phyloP scores from a whole-genome alignment of 2,329 filamentous ascomycete genomes.

The Pyrenochaeta sp. region DNA sequence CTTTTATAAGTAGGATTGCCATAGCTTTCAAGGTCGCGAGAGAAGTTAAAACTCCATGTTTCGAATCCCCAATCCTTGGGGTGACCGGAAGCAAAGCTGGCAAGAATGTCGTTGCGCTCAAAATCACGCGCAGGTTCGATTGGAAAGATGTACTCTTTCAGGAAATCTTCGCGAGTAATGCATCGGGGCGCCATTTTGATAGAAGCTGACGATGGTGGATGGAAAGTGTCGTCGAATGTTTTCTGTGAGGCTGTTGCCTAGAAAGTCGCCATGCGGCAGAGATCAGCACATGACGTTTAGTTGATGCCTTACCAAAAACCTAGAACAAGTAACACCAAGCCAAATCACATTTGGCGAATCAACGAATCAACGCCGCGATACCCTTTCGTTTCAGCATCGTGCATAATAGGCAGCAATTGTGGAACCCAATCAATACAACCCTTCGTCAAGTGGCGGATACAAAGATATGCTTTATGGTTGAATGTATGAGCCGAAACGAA shows the following conservation, averaged over 20 bases:
- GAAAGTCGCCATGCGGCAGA: constrained; percentile 2
- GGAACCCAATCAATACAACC: background rate
- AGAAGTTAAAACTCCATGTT: constrained; percentile 15
- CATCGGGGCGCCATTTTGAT: constrained; percentile 4
- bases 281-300: constrained; percentile 16
- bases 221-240: constrained; percentile 3
- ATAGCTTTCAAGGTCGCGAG: constrained; percentile 2
- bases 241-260: constrained; percentile 14
- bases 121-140: constrained; percentile 21
- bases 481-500: constrained; percentile 45
- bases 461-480: too few species aligned
- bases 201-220: background rate
- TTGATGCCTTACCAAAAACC: background rate
- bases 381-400: background rate
- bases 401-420: background rate
- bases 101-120: constrained; percentile 12
- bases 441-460: too few species aligned
- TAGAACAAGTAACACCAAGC: background rate
- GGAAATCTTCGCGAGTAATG: constrained; percentile 13
- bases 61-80: constrained; percentile 23
- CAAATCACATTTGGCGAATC: background rate
- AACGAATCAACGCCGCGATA: too few species aligned
- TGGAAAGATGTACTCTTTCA: constrained; percentile 20
- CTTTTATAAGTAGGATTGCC: constrained; percentile 3
- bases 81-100: constrained; percentile 23